These are phyloP conservation scores for Emergomyces pasteurianus DNA, from an alignment of 2,329 filamentous ascomycete species.

Conservation along the genomic window DNA sequence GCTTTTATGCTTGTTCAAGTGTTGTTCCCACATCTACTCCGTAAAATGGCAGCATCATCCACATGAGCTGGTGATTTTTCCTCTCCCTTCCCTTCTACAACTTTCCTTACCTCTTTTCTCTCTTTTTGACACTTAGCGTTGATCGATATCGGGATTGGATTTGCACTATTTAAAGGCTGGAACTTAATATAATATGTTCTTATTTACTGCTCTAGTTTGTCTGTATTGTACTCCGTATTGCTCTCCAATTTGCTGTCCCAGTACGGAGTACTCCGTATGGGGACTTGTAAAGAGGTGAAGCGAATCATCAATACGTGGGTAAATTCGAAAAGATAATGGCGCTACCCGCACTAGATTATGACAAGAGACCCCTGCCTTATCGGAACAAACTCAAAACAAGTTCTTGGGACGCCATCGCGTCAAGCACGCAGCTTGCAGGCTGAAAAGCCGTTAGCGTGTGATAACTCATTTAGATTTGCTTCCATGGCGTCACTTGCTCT, in stretches of 20 bases:
- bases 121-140: neutral
- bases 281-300: neutral
- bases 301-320: neutral
- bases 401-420: neutral
- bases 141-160: neutral
- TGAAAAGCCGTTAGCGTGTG: neutral
- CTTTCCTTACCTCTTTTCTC: neutral
- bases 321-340: neutral
- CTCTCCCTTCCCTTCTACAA: neutral
- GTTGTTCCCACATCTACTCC: neutral
- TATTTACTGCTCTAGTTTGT: neutral
- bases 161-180: neutral
- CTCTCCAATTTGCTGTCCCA: neutral
- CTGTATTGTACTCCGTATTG: neutral
- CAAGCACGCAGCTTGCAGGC: neutral
- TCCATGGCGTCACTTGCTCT: neutral
- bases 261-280: too few species aligned
- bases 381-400: neutral
- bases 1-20: too few species aligned
- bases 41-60: neutral
- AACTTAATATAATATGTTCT: neutral
- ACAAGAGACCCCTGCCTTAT: neutral
- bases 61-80: neutral
- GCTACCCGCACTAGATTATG: neutral
- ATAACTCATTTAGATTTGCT: neutral